Evolutionary conservation across 2,329 filamentous ascomycete species (phyloP).

Genomic region (Alternaria triticina): DNA sequence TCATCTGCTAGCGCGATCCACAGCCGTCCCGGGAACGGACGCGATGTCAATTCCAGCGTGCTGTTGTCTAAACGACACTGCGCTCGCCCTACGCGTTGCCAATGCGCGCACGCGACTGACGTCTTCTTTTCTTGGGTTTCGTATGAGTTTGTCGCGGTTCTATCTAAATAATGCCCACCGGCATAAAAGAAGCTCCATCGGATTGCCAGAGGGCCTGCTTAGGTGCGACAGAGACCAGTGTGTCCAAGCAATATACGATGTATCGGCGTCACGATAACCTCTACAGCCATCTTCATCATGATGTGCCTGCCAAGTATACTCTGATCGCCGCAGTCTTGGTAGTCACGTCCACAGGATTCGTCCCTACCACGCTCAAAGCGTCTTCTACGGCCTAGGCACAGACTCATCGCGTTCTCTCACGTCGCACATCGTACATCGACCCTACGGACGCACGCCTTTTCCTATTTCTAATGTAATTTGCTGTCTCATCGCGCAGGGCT

Average conservation of each 20-base stretch:
- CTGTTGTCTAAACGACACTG: background rate
- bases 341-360: background rate
- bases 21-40: background rate
- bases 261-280: background rate
- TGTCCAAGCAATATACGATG: background rate
- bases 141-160: too few relatives aligned
- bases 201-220: too few relatives aligned
- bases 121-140: too few relatives aligned
- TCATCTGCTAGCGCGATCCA: background rate
- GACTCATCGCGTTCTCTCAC: background rate
- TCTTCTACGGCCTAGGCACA: background rate
- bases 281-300: background rate
- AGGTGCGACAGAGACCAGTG: too few relatives aligned
- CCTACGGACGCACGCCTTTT: background rate
- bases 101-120: too few relatives aligned
- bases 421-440: background rate
- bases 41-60: background rate
- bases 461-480: conserved; percentile 1
- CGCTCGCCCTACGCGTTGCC: background rate
- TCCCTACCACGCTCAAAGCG: background rate
- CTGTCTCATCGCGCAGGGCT: background rate
- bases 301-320: background rate
- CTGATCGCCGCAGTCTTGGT: background rate
- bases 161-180: background rate
- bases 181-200: too few relatives aligned